Conservation (phyloP, 495 filamentous ascomycete genomes). For the Penicillium bialowiezense region DNA sequence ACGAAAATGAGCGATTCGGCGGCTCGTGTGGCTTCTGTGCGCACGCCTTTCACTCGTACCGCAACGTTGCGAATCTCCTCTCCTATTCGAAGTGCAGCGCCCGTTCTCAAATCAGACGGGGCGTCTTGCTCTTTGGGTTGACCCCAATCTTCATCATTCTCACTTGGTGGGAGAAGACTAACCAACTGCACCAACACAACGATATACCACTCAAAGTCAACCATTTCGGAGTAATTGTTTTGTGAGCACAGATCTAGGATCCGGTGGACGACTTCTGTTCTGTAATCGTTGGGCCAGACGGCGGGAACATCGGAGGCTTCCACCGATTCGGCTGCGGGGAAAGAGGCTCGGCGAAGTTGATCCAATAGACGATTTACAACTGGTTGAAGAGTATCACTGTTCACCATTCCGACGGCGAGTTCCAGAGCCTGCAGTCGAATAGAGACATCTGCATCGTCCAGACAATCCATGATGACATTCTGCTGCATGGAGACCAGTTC, state of each 20-base stretch:
- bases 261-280: constrained; percentile 68
- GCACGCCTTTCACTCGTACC: constrained; percentile 82
- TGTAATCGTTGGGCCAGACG: constrained; percentile 75
- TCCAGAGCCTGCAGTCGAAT: constrained; percentile 92
- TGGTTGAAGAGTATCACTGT: constrained; percentile 71
- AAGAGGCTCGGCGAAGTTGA: constrained; percentile 61
- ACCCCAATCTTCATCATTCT: constrained; percentile 20
- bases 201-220: constrained; percentile 97
- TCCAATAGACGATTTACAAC: constrained; percentile 83
- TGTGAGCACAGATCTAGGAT: constrained; percentile 90
- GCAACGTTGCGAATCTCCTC: constrained; percentile 82
- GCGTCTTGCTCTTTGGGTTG: constrained; percentile 14
- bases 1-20: constrained; percentile 69
- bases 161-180: constrained; percentile 54
- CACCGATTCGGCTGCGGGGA: neutral
- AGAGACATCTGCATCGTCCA: constrained; percentile 94
- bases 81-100: constrained; percentile 69
- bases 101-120: constrained; percentile 12
- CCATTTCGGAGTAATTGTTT: constrained; percentile 78
- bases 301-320: constrained; percentile 15
- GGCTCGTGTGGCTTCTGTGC: constrained; percentile 73
- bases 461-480: constrained; percentile 91
- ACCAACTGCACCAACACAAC: constrained; percentile 79
- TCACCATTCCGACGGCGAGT: constrained; percentile 87
- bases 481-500: constrained; percentile 85